phyloP scores from a whole-genome alignment of 306 rosid species.

The Pyrus bretschneideri region DNA sequence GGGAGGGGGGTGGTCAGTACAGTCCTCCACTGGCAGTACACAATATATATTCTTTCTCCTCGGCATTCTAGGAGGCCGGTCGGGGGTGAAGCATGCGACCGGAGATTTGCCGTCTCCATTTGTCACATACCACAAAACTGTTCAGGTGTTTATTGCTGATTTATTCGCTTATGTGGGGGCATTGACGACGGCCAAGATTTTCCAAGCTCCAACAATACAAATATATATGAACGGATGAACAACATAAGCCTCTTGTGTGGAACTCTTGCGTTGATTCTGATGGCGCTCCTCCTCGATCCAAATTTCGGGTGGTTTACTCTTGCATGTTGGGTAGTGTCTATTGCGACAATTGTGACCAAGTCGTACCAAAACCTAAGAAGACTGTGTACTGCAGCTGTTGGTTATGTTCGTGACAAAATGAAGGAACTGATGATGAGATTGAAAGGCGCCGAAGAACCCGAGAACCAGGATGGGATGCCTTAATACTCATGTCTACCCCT shows the following conservation, averaged over 20 bases:
- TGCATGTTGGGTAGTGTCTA: not conserved
- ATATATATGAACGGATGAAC: not conserved
- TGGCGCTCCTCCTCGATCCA: not conserved
- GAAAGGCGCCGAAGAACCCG: not conserved
- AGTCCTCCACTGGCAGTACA: not conserved
- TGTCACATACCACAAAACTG: not conserved
- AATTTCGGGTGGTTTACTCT: not conserved
- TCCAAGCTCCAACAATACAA: not conserved
- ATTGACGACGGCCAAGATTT: not conserved
- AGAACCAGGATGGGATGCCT: not conserved
- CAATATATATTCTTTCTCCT: not conserved
- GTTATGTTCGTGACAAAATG: not conserved
- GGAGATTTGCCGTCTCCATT: not conserved
- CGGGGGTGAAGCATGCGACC: not conserved
- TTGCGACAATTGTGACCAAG: not conserved
- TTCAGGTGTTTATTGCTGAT: not conserved
- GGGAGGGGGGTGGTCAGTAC: too few species aligned
- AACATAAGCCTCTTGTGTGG: not conserved
- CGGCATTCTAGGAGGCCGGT: not conserved
- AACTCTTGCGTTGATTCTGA: not conserved
- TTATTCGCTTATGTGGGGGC: not conserved
- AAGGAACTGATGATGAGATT: not conserved
- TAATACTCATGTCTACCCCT: too few species aligned
- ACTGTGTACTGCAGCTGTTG: not conserved
- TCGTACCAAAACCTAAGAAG: not conserved